Conservation (phyloP, 345 rosid species). For the Atalantia buxifolia region DNA sequence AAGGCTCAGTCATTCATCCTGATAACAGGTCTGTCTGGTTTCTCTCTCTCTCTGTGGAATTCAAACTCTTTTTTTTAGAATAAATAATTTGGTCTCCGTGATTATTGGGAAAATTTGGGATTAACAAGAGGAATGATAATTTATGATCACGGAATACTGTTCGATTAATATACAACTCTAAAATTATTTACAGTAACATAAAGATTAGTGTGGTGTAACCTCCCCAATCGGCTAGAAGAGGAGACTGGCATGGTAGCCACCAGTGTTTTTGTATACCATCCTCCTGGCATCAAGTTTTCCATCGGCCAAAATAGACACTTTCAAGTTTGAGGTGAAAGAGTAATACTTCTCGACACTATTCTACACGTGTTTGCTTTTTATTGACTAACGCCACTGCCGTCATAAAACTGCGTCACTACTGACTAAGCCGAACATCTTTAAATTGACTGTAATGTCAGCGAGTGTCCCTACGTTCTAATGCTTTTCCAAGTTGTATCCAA, state of each 20-base stretch:
- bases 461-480: too few species aligned
- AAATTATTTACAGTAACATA: too few species aligned
- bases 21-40: slow-evolving; percentile 59
- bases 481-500: too few species aligned
- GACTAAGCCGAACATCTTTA: background rate
- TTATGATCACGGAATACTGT: too few species aligned
- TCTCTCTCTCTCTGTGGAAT: background rate
- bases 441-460: background rate
- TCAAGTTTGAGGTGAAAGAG: background rate
- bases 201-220: too few species aligned
- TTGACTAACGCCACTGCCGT: background rate
- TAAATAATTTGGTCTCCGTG: background rate
- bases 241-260: too few species aligned
- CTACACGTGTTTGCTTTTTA: background rate
- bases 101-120: background rate
- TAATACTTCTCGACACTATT: slow-evolving; percentile 3
- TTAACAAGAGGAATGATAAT: too few species aligned
- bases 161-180: too few species aligned
- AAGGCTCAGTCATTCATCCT: slow-evolving; percentile 61
- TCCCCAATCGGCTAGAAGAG: too few species aligned
- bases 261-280: too few species aligned
- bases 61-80: background rate
- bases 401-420: background rate
- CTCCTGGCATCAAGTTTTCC: too few species aligned
- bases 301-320: background rate